Percentiles rank a stretch among this genome's conserved stretches.
phyloP scores from a whole-genome alignment of 345 rosid genomes.

The Salix arbutifolia region DNA sequence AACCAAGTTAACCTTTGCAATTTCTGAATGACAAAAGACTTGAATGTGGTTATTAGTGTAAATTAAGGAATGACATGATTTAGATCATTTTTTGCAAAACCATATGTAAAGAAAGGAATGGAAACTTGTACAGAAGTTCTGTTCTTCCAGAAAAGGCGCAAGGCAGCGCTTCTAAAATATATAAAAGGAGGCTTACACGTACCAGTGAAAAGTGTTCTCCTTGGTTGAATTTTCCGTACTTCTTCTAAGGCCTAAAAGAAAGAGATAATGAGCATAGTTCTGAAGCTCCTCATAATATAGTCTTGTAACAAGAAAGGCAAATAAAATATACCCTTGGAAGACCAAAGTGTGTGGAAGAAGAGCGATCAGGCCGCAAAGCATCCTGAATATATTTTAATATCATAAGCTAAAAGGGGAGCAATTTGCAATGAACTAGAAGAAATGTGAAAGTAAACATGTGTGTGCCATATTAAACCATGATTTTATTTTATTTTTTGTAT shows the following conservation, averaged over 20 bases:
- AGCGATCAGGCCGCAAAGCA: conserved; percentile 81
- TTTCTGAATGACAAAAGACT: background rate
- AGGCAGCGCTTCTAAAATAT: background rate
- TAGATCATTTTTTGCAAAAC: background rate
- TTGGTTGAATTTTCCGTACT: conserved; percentile 76
- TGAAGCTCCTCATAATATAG: background rate
- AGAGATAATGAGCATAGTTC: background rate
- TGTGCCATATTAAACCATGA: background rate
- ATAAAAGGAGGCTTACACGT: conserved; percentile 10
- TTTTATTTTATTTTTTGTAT: too few species aligned
- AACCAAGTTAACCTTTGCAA: conserved; percentile 9
- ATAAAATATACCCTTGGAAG: conserved; percentile 64
- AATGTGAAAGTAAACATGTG: background rate
- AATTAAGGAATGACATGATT: background rate
- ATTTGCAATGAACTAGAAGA: background rate
- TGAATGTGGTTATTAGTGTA: background rate
- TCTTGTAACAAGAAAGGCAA: background rate
- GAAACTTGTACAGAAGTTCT: background rate
- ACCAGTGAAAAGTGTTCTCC: conserved; percentile 85
- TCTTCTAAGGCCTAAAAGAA: conserved; percentile 70
- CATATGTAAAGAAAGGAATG: background rate
- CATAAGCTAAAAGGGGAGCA: background rate
- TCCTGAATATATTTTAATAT: conserved; percentile 46
- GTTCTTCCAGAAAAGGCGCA: background rate
- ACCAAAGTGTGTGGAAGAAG: conserved; percentile 88